A percentile compares a stretch with the other conserved stretches of the same genome.
Evolutionary conservation across 2,329 filamentous ascomycete species (phyloP).

Genomic region (Alternaria conjuncta): DNA sequence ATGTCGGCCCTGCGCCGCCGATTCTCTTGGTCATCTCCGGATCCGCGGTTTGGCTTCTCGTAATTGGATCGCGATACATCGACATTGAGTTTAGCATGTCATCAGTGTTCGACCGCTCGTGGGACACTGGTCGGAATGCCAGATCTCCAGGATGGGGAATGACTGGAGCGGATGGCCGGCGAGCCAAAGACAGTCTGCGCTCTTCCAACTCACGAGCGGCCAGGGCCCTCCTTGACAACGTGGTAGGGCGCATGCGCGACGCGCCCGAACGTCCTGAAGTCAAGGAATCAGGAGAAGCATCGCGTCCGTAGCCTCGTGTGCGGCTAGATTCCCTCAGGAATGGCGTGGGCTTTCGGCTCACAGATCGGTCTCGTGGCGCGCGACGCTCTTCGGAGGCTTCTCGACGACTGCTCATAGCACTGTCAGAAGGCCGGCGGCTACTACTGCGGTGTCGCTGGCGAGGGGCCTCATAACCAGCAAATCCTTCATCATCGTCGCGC

Average conservation of each 20-base stretch:
- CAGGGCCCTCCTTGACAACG: slow-evolving; percentile 52
- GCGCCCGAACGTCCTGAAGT: slow-evolving; percentile 40
- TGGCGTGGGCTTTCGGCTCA: slow-evolving; percentile 43
- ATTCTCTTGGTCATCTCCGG: slow-evolving; percentile 55
- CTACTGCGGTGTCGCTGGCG: slow-evolving; percentile 59
- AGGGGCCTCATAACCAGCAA: slow-evolving; percentile 67
- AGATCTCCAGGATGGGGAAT: slow-evolving; percentile 76
- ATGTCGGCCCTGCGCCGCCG: slow-evolving; percentile 46
- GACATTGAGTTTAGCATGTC: slow-evolving; percentile 50
- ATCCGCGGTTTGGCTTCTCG: slow-evolving; percentile 71
- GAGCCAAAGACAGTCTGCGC: slow-evolving; percentile 76
- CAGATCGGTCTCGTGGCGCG: slow-evolving; percentile 44
- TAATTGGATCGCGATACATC: slow-evolving; percentile 48
- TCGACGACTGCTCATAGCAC: slow-evolving; percentile 50
- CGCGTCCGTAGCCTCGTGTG: slow-evolving; percentile 43
- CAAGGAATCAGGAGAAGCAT: slow-evolving; percentile 45
- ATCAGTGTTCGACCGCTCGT: slow-evolving; percentile 47
- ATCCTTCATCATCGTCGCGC: slow-evolving; percentile 60
- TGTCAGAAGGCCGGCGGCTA: slow-evolving; percentile 57
- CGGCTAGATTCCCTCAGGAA: slow-evolving; percentile 40
- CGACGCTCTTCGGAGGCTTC: slow-evolving; percentile 56
- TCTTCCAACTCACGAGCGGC: slow-evolving; percentile 85
- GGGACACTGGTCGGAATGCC: slow-evolving; percentile 39
- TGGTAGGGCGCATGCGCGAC: slow-evolving; percentile 30
- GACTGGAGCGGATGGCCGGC: slow-evolving; percentile 77